Evolutionary conservation across 2,329 filamentous ascomycete genomes (phyloP).

Genomic region (Cordyceps cateniannulata): DNA sequence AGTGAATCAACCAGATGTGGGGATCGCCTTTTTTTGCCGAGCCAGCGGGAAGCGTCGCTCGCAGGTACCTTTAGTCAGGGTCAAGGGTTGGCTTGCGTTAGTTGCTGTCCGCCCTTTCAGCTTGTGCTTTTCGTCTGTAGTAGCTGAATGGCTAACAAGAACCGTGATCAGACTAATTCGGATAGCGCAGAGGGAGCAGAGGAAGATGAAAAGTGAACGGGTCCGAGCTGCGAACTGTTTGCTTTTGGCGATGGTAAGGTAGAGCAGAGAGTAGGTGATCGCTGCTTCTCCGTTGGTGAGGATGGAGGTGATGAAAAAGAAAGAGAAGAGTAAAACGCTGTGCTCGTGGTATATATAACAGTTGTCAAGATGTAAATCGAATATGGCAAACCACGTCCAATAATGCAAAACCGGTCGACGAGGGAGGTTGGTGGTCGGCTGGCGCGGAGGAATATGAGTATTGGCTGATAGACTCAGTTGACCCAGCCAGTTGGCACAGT

Average conservation of each 20-base stretch:
- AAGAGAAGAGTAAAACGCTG: neutral
- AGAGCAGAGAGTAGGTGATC: neutral
- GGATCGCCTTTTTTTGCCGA: neutral
- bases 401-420: neutral
- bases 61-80: neutral
- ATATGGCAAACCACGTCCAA: neutral
- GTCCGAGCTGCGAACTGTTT: neutral
- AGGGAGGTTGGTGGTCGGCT: slow-evolving; percentile 1
- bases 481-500: too few species aligned
- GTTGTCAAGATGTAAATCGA: neutral
- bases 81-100: neutral
- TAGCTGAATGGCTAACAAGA: neutral
- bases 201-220: neutral
- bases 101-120: neutral
- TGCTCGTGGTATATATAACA: slow-evolving; percentile 1
- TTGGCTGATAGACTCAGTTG: neutral
- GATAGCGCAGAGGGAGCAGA: neutral
- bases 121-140: slow-evolving; percentile 1
- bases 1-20: neutral
- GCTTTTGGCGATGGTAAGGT: neutral
- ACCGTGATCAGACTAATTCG: neutral
- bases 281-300: neutral
- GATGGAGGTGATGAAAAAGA: neutral
- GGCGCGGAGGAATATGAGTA: neutral
- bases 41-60: neutral